Evolutionary conservation across 768 basidiomycete genomes (phyloP).

Genomic region (Rhodotorula kratochvilovae): DNA sequence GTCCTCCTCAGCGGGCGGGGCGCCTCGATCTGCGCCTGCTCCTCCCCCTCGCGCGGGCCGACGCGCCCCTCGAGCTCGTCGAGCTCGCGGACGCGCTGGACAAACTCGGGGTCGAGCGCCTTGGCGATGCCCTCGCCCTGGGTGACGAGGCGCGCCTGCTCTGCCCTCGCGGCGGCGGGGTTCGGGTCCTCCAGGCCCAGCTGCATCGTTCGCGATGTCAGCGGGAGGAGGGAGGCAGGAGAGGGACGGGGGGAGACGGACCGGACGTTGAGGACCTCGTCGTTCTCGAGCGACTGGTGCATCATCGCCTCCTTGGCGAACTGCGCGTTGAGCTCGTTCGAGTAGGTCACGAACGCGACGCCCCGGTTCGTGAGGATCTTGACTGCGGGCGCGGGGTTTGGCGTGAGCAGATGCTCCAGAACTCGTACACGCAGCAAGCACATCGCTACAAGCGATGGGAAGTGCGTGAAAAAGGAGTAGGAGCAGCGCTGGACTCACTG

Average conservation of each 20-base stretch:
- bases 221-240: neutral
- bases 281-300: slow-evolving; percentile 92
- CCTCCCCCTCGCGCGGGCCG: slow-evolving; percentile 10
- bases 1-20: slow-evolving; percentile 42
- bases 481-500: slow-evolving; percentile 65
- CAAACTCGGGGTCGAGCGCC: slow-evolving; percentile 78
- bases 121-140: slow-evolving; percentile 76
- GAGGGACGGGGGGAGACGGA: slow-evolving; percentile 38
- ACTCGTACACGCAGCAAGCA: no score
- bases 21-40: neutral
- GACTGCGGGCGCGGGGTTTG: slow-evolving; percentile 52
- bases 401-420: no score
- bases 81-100: slow-evolving; percentile 80
- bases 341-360: slow-evolving; percentile 95
- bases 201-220: slow-evolving; percentile 38
- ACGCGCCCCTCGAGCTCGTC: slow-evolving; percentile 66
- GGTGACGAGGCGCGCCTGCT: slow-evolving; percentile 75
- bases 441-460: no score
- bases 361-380: slow-evolving; percentile 88
- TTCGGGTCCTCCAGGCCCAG: slow-evolving; percentile 99
- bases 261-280: slow-evolving; percentile 95
- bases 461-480: no score
- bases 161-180: slow-evolving; percentile 77
- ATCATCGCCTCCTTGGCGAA: slow-evolving; percentile 99
- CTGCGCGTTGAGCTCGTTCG: slow-evolving; percentile 74